Percentiles rank a stretch among this genome's conserved stretches.
Conservation (phyloP, 164 flowering plant genomes). For the Sedum album region DNA sequence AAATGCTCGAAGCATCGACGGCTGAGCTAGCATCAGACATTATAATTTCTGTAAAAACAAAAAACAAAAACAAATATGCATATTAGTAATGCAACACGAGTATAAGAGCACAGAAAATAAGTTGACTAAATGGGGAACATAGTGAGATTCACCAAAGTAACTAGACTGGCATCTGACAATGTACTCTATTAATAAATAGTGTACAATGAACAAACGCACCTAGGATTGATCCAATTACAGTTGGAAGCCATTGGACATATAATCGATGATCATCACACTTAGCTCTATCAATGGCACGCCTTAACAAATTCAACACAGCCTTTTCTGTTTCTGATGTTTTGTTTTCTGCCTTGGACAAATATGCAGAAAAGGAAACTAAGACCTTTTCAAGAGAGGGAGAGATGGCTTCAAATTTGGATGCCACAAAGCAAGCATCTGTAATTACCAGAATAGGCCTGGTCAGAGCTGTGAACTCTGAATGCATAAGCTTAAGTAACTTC, state of each 20-base stretch:
- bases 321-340: slow-evolving; percentile 60
- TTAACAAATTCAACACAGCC: slow-evolving; percentile 42
- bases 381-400: slow-evolving; percentile 31
- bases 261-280: slow-evolving; percentile 22
- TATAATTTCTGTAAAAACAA: slow-evolving; percentile 39
- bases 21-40: slow-evolving; percentile 36
- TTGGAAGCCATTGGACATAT: slow-evolving; percentile 39
- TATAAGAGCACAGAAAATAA: neutral
- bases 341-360: slow-evolving; percentile 34
- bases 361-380: slow-evolving; percentile 39
- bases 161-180: neutral
- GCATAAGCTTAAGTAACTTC: slow-evolving; percentile 31
- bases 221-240: slow-evolving; percentile 40
- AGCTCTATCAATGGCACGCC: slow-evolving; percentile 32
- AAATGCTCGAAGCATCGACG: slow-evolving; percentile 36
- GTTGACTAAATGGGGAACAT: neutral
- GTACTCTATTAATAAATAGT: neutral
- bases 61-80: neutral
- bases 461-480: slow-evolving; percentile 34
- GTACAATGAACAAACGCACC: slow-evolving; percentile 33
- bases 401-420: slow-evolving; percentile 25
- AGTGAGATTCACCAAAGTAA: neutral
- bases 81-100: neutral
- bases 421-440: slow-evolving; percentile 37
- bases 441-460: slow-evolving; percentile 44